Evolutionary conservation across 805 yeast species (phyloP).

Genomic region (Hemisphaericaspora nanyangensis): DNA sequence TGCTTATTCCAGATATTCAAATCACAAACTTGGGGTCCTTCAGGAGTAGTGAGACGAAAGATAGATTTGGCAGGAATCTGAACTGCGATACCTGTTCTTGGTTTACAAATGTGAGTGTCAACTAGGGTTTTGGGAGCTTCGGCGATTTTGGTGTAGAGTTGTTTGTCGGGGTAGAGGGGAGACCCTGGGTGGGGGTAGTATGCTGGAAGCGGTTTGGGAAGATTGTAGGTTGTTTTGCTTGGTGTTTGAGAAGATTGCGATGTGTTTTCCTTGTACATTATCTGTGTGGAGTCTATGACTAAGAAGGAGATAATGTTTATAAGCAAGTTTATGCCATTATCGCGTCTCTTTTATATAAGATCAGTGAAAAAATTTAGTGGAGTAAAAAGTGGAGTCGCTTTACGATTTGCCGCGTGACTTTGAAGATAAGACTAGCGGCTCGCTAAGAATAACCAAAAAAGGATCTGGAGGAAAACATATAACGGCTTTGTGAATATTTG

Average conservation of each 20-base stretch:
- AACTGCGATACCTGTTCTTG: conserved; percentile 59
- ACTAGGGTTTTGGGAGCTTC: conserved; percentile 40
- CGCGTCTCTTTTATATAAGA: too few relatives aligned
- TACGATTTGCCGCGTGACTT: too few relatives aligned
- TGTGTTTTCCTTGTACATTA: too few relatives aligned
- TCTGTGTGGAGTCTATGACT: too few relatives aligned
- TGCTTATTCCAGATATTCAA: conserved; percentile 60
- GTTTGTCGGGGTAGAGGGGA: conserved; percentile 47
- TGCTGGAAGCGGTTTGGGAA: conserved; percentile 50
- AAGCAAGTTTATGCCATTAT: too few relatives aligned
- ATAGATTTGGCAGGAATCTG: conserved; percentile 59
- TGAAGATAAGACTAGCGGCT: too few relatives aligned
- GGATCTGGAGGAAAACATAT: too few relatives aligned
- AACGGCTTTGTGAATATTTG: too few relatives aligned
- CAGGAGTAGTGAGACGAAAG: conserved; percentile 58
- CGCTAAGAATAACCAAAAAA: too few relatives aligned
- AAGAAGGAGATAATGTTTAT: too few relatives aligned
- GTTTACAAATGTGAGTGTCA: conserved; percentile 43
- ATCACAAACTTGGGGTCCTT: conserved; percentile 72
- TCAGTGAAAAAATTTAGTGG: too few relatives aligned
- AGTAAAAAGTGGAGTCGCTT: too few relatives aligned
- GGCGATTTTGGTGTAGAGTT: conserved; percentile 44
- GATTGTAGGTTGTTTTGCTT: conserved; percentile 28
- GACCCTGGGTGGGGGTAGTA: conserved; percentile 55
- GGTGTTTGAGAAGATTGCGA: conserved; percentile 28